Evolutionary conservation across 225 moss, liverwort and hornwort genomes (phyloP).

Genomic region (Asterella californica): DNA sequence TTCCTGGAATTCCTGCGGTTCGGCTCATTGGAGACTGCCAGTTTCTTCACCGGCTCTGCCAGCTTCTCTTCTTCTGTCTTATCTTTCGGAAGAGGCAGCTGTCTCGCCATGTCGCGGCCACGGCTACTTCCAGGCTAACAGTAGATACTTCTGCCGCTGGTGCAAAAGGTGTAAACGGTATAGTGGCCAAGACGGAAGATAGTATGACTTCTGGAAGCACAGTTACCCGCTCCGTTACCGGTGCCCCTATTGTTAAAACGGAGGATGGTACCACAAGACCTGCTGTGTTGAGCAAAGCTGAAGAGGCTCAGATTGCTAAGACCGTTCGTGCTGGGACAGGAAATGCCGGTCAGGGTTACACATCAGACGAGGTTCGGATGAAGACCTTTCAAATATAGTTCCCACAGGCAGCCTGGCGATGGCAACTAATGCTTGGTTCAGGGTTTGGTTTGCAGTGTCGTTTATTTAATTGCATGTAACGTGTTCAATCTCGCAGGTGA

Average conservation of each 20-base stretch:
- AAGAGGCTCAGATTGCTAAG: conserved; percentile 61
- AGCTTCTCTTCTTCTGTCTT: conserved; percentile 90
- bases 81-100: conserved; percentile 91
- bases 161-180: conserved; percentile 25
- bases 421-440: too few species aligned
- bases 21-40: conserved; percentile 86
- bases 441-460: neutral
- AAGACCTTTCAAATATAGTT: neutral
- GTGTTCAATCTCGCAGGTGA: conserved; percentile 56
- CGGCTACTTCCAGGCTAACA: conserved; percentile 44
- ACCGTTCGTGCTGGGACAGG: conserved; percentile 75
- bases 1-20: conserved; percentile 96
- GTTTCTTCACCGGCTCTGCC: conserved; percentile 89
- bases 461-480: neutral
- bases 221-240: conserved; percentile 40
- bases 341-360: conserved; percentile 96
- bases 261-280: conserved; percentile 70
- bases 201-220: conserved; percentile 20
- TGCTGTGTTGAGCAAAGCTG: conserved; percentile 47
- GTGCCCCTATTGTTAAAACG: conserved; percentile 49
- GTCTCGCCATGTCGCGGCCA: conserved; percentile 52
- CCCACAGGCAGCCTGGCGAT: neutral
- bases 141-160: conserved; percentile 32
- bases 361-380: conserved; percentile 69
- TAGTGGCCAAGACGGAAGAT: conserved; percentile 40